phyloP scores from a whole-genome alignment of 2,329 filamentous ascomycete genomes.

The Botrytis medusae region DNA sequence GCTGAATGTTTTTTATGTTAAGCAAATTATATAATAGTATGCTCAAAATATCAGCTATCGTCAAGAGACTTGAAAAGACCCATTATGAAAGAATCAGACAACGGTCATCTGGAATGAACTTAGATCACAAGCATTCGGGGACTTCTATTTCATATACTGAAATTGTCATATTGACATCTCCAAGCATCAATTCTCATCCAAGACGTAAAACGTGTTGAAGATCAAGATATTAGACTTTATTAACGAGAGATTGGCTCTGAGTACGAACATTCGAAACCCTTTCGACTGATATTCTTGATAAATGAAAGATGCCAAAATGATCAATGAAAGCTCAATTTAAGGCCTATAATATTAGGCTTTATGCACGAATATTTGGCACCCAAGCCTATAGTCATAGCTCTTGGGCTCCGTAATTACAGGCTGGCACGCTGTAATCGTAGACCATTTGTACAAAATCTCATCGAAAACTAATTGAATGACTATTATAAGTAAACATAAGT shows the following conservation, averaged over 20 bases:
- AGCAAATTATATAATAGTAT: accelerated
- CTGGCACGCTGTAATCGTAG: not conserved
- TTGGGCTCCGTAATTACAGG: accelerated
- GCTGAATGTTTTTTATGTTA: not conserved
- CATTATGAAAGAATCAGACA: accelerated
- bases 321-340: not conserved
- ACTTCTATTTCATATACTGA: not conserved
- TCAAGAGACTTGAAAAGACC: accelerated
- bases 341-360: not conserved
- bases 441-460: not conserved
- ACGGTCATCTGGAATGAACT: accelerated
- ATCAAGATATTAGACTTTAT: not conserved
- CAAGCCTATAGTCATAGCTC: accelerated
- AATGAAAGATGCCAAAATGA: not conserved
- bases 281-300: too few relatives aligned
- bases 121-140: accelerated
- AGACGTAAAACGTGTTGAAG: accelerated
- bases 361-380: accelerated
- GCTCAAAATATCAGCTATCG: not conserved
- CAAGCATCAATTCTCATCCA: accelerated
- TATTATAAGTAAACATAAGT: not conserved
- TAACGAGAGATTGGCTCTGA: accelerated
- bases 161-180: not conserved
- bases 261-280: not conserved
- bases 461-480: too few relatives aligned